A percentile compares a stretch with the other conserved stretches of the same genome.
Conservation (phyloP, 1,284 basidiomycete genomes). For the Mycosarcoma maydis region DNA sequence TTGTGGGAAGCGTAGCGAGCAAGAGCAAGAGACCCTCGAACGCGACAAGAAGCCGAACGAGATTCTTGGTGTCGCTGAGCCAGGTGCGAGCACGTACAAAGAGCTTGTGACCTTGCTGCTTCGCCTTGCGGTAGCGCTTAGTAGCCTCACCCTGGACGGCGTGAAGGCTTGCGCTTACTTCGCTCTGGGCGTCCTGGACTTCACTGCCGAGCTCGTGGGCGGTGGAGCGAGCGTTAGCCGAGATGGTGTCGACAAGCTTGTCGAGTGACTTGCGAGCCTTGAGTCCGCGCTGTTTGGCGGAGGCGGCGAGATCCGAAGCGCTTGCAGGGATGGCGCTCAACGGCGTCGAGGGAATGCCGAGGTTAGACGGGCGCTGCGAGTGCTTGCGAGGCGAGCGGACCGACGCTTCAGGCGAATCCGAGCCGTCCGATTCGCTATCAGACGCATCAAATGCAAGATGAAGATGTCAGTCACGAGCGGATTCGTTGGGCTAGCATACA, state of each 20-base stretch:
- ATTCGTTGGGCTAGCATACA: no score
- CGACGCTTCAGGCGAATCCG: constrained; percentile 49
- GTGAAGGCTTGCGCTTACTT: constrained; percentile 40
- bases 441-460: neutral
- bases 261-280: constrained; percentile 53
- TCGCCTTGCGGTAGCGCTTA: constrained; percentile 37
- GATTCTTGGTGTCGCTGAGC: constrained; percentile 52
- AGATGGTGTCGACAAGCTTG: constrained; percentile 47
- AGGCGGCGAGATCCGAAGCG: constrained; percentile 26
- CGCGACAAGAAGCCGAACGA: constrained; percentile 46
- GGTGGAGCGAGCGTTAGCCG: constrained; percentile 46
- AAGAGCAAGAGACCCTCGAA: constrained; percentile 55
- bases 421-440: constrained; percentile 49
- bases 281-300: constrained; percentile 37
- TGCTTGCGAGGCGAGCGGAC: constrained; percentile 59
- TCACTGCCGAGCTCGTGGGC: constrained; percentile 37
- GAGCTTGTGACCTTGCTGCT: constrained; percentile 35
- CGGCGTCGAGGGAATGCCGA: constrained; percentile 38
- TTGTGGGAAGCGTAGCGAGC: constrained; percentile 49
- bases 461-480: constrained; percentile 3
- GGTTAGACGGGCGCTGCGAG: constrained; percentile 39
- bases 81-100: constrained; percentile 40
- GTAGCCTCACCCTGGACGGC: constrained; percentile 38
- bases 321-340: constrained; percentile 23
- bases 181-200: constrained; percentile 46